Evolutionary conservation across 1,139 yeast species (phyloP).

Genomic region (Candida sp.): DNA sequence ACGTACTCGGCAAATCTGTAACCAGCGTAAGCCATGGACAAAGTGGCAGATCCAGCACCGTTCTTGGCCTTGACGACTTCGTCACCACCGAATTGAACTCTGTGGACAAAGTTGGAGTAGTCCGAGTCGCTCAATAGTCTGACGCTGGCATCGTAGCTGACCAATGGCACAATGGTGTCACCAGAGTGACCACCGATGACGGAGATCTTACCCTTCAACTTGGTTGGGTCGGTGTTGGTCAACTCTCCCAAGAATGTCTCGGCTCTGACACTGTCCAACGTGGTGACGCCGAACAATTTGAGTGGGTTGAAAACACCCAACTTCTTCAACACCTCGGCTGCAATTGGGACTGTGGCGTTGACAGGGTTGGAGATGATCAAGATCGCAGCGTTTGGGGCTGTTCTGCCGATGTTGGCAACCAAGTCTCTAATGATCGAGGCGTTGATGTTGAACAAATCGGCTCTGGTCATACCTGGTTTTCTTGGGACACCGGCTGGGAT

Average conservation of each 20-base stretch:
- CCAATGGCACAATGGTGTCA: constrained; percentile 70
- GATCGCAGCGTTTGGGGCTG: constrained; percentile 65
- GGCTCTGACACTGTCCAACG: constrained; percentile 72
- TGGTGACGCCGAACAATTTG: constrained; percentile 74
- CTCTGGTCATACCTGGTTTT: constrained; percentile 83
- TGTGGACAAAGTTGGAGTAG: constrained; percentile 51
- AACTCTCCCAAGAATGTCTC: constrained; percentile 63
- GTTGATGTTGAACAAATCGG: constrained; percentile 74
- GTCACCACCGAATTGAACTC: constrained; percentile 82
- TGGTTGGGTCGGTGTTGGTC: constrained; percentile 35
- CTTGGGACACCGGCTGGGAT: constrained; percentile 88
- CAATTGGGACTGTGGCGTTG: constrained; percentile 77
- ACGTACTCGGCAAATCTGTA: constrained; percentile 64
- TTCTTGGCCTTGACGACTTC: constrained; percentile 80
- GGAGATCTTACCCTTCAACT: constrained; percentile 53
- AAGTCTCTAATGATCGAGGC: constrained; percentile 69
- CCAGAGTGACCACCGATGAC: constrained; percentile 84
- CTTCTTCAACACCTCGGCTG: constrained; percentile 68
- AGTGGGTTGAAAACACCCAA: constrained; percentile 66
- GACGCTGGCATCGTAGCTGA: constrained; percentile 32
- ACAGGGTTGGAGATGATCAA: constrained; percentile 79
- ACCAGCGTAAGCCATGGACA: constrained; percentile 82
- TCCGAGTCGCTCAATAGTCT: constrained; percentile 25
- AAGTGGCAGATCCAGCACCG: constrained; percentile 80
- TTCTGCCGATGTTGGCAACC: constrained; percentile 59